Evolutionary conservation across 2,329 filamentous ascomycete species (phyloP).

Genomic region (Neonectria magnoliae): DNA sequence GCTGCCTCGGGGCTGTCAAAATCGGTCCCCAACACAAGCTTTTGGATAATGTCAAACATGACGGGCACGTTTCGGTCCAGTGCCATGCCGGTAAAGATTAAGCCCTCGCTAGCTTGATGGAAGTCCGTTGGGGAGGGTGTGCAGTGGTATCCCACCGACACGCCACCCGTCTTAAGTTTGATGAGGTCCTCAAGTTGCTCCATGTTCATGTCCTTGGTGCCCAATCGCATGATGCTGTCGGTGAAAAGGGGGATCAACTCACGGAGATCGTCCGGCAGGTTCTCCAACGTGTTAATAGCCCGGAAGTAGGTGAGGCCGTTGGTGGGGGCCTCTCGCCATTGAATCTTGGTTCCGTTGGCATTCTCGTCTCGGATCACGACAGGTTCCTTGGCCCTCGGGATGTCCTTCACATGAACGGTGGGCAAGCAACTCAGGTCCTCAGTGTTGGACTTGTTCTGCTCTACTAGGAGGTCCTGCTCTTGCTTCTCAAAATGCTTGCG

Average conservation of each 20-base stretch:
- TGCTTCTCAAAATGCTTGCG: conserved; percentile 77
- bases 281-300: conserved; percentile 81
- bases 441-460: conserved; percentile 85
- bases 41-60: conserved; percentile 88
- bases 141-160: conserved; percentile 86
- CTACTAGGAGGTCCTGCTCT: conserved; percentile 81
- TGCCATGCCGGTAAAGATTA: conserved; percentile 86
- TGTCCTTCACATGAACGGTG: conserved; percentile 88
- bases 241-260: conserved; percentile 89
- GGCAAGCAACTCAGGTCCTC: conserved; percentile 90
- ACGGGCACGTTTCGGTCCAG: conserved; percentile 89
- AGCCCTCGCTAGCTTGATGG: conserved; percentile 77
- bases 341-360: conserved; percentile 73
- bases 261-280: conserved; percentile 85
- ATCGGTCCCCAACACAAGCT: conserved; percentile 85
- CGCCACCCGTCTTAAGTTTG: conserved; percentile 93
- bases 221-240: conserved; percentile 91
- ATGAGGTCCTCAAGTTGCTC: conserved; percentile 95
- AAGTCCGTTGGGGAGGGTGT: conserved; percentile 80
- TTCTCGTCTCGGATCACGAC: conserved; percentile 70
- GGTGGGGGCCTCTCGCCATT: conserved; percentile 93
- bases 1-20: conserved; percentile 87
- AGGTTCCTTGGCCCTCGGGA: conserved; percentile 78
- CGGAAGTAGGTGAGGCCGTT: conserved; percentile 98
- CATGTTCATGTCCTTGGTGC: conserved; percentile 88